Conservation (phyloP, 441 rosid genomes). For the Erodium moschatum region DNA sequence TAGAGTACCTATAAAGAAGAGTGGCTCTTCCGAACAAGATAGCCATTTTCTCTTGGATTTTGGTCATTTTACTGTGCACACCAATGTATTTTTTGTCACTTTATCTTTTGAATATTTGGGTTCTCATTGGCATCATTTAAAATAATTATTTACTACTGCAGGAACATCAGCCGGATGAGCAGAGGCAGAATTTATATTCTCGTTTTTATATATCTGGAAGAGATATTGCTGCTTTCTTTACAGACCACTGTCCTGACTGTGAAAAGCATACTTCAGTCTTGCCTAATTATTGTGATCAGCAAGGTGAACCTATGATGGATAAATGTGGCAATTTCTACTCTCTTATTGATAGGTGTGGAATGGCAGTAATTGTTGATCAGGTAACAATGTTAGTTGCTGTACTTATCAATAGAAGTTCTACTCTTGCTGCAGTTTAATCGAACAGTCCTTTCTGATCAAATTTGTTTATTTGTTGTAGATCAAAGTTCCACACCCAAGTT, state of each 20-base stretch:
- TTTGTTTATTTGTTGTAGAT: slow-evolving; percentile 42
- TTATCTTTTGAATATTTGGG: slow-evolving; percentile 12
- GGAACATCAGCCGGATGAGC: slow-evolving; percentile 70
- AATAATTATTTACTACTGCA: slow-evolving; percentile 31
- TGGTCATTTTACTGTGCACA: slow-evolving; percentile 87
- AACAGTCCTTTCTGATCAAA: slow-evolving; percentile 15
- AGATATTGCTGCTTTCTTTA: slow-evolving; percentile 94
- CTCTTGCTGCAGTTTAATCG: slow-evolving; percentile 15
- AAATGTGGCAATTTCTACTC: slow-evolving; percentile 50
- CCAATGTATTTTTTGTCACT: slow-evolving; percentile 46
- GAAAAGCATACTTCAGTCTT: slow-evolving; percentile 33
- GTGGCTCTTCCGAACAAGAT: slow-evolving; percentile 54
- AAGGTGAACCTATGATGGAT: slow-evolving; percentile 30
- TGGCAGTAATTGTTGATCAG: slow-evolving; percentile 95
- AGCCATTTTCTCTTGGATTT: slow-evolving; percentile 91
- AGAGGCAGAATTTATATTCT: slow-evolving; percentile 75
- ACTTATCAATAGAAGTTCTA: background rate
- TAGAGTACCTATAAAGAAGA: slow-evolving; percentile 69
- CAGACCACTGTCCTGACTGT: slow-evolving; percentile 53
- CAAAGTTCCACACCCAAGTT: slow-evolving; percentile 74
- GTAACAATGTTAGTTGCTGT: slow-evolving; percentile 30
- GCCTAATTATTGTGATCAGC: slow-evolving; percentile 36
- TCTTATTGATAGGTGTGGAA: slow-evolving; percentile 91
- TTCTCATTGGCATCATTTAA: slow-evolving; percentile 24
- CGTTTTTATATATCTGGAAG: slow-evolving; percentile 89